These are phyloP conservation scores for Oidiodendron maius DNA, from an alignment of 495 filamentous ascomycete species.

Conservation along the genomic window DNA sequence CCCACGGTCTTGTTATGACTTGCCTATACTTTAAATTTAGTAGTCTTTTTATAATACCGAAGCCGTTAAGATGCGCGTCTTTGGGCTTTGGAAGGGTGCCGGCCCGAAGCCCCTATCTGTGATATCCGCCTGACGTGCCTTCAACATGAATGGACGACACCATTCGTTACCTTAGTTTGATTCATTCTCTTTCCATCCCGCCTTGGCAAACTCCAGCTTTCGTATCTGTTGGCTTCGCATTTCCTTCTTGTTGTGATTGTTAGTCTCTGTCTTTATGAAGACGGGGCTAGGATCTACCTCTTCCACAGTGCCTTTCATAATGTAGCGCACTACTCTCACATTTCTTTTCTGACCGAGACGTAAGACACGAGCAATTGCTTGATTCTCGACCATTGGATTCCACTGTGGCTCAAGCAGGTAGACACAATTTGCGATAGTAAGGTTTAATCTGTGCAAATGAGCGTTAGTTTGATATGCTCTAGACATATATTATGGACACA, in stretches of 20 bases:
- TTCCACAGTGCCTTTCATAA: slow-evolving; percentile 41
- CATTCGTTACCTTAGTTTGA: too few species aligned
- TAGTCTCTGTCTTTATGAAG: background rate
- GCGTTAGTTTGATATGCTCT: slow-evolving; percentile 3
- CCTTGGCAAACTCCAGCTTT: slow-evolving; percentile 9
- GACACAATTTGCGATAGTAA: slow-evolving; percentile 39
- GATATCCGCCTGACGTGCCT: too few species aligned
- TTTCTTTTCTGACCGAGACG: slow-evolving; percentile 40
- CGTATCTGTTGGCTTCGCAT: slow-evolving; percentile 11
- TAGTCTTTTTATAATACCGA: too few species aligned
- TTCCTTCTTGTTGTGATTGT: background rate
- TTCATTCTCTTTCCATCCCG: too few species aligned
- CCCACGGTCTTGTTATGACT: too few species aligned
- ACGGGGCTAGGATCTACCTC: slow-evolving; percentile 25
- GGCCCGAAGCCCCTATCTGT: too few species aligned
- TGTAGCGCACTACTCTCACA: slow-evolving; percentile 38
- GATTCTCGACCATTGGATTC: slow-evolving; percentile 49
- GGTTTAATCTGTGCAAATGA: slow-evolving; percentile 33
- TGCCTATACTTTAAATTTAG: too few species aligned
- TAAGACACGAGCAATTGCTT: slow-evolving; percentile 41
- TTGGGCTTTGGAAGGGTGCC: too few species aligned
- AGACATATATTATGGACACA: background rate
- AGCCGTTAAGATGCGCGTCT: too few species aligned
- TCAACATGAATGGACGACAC: too few species aligned
- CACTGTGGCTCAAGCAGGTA: slow-evolving; percentile 49